Evolutionary conservation across 805 yeast genomes (phyloP), one percentile per base, ranked within the genome.

Genomic region (Komagataella pastoris): DNA sequence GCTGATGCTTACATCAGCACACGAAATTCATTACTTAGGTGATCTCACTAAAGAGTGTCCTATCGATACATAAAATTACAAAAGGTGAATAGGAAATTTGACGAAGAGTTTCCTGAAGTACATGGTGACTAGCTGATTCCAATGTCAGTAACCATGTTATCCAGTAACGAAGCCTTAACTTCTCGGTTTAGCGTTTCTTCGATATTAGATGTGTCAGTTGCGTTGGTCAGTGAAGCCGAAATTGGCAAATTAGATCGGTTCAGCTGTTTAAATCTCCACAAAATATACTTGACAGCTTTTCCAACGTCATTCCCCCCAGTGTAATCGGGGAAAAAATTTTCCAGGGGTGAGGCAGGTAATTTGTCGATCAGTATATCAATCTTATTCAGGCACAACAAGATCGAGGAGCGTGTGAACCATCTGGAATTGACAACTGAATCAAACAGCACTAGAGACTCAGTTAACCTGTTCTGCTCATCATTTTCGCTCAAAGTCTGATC

Each of bases 191-290:
- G 83, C 5, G 89, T 96, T 59, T 88, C 69, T 61, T 85, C 81
- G 55, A 90, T 88, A 65, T 89, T 89, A 24, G 88, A 81, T 6
- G 97, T 89, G 64, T 89, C 96, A 0, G 96, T 89, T 0, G 97
- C 97, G 66, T 89, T 96, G 3, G 97, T 89, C 21, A 89, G 85
- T 65, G 89, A 95, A 10, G 97, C 96, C 60, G 85, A 86, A 40
- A 90, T 78, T 54, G 83, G 85, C 55, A 88, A 71, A 18, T 88
- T 88, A 1, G 93, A 81, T 57, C 95, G 74, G 63, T 89, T 90
- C 49, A 87, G 79, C 64, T 85, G 88, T 45, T 87, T 82, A 63
- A 89, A 89, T 61, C 95, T 76, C 95, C 96, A 88, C 47, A 89
- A 74, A 53, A 90, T 88, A 60, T 88, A 89, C 65, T 88, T 88